Base-by-base conservation (phyloP, 2,329 filamentous ascomycete species). In the Trichoderma oligosporum region DNA sequence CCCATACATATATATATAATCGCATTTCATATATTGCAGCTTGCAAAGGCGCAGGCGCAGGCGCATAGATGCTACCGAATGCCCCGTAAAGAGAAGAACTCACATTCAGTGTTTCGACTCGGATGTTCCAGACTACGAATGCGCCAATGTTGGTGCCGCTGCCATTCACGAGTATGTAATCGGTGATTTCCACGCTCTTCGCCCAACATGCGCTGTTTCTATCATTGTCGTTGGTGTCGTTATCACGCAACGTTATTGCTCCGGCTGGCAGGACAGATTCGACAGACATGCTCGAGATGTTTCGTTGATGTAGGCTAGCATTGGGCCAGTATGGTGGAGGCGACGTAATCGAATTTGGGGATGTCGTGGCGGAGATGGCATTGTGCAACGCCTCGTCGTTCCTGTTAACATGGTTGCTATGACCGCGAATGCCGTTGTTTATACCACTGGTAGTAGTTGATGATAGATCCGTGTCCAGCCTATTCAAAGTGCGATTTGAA, bases 71-170 rank as follows among this genome's bases (percentile, higher is more conserved):
- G 6, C 24, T n/a, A 36, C 48, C 9, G n/a, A 6, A 31, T 22
- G 12, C 24, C 42, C 49, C 12, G 49, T n/a, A 42, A 16, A 6
- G 3, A 3, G 18, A 42, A 20, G 4, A 31, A 80, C 84, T 70
- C 70, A 92, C 91, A 71, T 85, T 87, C 49, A 97, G 76, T 3
- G 91, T 97, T 70, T 94, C 86, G 42, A 99, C 89, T 46, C 81
- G 84, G 66, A 94, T 91, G 68, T 91, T 94, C 89, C 90, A 99
- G 7, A 96, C 91, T 1, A 97, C 90, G 74, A 97, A 99, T 2
- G 92, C 89, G n/a, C 93, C 93, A 25, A 84, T 78, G 62, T 78
- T 82, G 12, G 78, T 81, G 33, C 78, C 70, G 61, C 79, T 78
- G 49, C 81, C 78, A 59, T 83, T 82, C 44, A 87, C 78, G 18